phyloP scores from a whole-genome alignment of 352 stramenopile genomes.

The Paralagenidium karlingii region DNA sequence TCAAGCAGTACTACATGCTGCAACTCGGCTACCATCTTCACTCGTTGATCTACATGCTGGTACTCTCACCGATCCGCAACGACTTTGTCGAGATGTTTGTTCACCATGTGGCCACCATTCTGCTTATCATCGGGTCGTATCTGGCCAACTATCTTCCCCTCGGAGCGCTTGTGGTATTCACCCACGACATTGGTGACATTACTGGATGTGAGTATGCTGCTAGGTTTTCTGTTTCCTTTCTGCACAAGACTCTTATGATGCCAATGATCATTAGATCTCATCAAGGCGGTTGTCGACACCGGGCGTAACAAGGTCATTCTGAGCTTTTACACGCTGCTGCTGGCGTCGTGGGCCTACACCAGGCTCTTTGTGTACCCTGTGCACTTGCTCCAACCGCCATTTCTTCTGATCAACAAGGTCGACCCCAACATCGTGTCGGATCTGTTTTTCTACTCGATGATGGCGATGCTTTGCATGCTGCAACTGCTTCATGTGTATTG shows the following conservation, averaged over 20 bases:
- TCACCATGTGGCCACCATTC: slow-evolving; percentile 41
- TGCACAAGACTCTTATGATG: no score
- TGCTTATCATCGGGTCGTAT: slow-evolving; percentile 41
- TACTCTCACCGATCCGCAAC: slow-evolving; percentile 40
- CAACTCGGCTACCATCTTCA: slow-evolving; percentile 46
- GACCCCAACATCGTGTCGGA: slow-evolving; percentile 16
- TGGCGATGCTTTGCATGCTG: slow-evolving; percentile 24
- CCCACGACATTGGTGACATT: slow-evolving; percentile 41
- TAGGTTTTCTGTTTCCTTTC: not conserved
- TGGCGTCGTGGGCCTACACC: slow-evolving; percentile 28
- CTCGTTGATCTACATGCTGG: slow-evolving; percentile 36
- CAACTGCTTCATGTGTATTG: slow-evolving; percentile 25
- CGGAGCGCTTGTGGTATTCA: slow-evolving; percentile 30
- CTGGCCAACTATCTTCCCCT: slow-evolving; percentile 34
- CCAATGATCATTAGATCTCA: slow-evolving; percentile 19
- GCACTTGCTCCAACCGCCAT: slow-evolving; percentile 22
- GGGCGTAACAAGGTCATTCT: slow-evolving; percentile 16
- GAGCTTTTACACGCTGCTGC: slow-evolving; percentile 18
- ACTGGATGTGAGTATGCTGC: slow-evolving; percentile 25
- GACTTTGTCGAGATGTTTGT: slow-evolving; percentile 50
- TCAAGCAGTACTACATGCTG: slow-evolving; percentile 37
- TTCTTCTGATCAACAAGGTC: slow-evolving; percentile 13
- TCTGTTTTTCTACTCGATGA: slow-evolving; percentile 21
- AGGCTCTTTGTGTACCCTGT: slow-evolving; percentile 26
- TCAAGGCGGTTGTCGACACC: slow-evolving; percentile 24